Evolutionary conservation across 441 rosid genomes (phyloP).

Genomic region (California macrophylla): DNA sequence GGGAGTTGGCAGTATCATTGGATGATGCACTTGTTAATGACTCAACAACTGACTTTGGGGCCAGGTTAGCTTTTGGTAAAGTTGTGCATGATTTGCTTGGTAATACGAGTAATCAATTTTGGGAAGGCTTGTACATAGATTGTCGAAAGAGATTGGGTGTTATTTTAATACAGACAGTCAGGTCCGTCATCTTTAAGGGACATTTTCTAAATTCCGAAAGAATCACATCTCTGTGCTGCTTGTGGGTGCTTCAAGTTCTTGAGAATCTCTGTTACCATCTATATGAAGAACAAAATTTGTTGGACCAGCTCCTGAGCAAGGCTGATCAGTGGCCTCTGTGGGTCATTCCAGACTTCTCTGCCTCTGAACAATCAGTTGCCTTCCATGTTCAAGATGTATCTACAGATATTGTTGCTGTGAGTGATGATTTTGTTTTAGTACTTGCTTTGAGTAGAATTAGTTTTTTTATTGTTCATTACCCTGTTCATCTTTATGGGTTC

Average conservation of each 20-base stretch:
- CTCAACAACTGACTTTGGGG: slow-evolving; percentile 26
- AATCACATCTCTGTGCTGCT: slow-evolving; percentile 47
- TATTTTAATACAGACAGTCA: slow-evolving; percentile 42
- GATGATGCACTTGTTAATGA: slow-evolving; percentile 33
- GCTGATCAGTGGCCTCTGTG: slow-evolving; percentile 71
- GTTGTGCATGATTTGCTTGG: slow-evolving; percentile 33
- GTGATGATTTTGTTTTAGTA: slow-evolving; percentile 21
- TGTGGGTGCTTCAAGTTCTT: slow-evolving; percentile 57
- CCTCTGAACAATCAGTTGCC: slow-evolving; percentile 19
- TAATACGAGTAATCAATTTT: slow-evolving; percentile 41
- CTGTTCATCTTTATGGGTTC: not conserved
- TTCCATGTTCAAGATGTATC: slow-evolving; percentile 20
- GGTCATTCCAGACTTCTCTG: slow-evolving; percentile 42
- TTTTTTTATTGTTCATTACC: slow-evolving; percentile 1
- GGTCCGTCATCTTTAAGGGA: slow-evolving; percentile 52
- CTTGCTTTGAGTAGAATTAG: not conserved
- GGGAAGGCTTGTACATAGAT: slow-evolving; percentile 40
- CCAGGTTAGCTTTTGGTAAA: slow-evolving; percentile 35
- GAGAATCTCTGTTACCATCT: slow-evolving; percentile 45
- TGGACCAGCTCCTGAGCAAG: slow-evolving; percentile 56
- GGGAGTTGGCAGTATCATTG: slow-evolving; percentile 40
- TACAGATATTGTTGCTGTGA: slow-evolving; percentile 25
- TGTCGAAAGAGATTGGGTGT: slow-evolving; percentile 37
- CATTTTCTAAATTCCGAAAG: slow-evolving; percentile 32
- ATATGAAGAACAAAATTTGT: slow-evolving; percentile 47